Evolutionary conservation across 139 green algal genomes (phyloP), one percentile per base, ranked within the genome.

Genomic region (Deuterostichococcus epilithicus): DNA sequence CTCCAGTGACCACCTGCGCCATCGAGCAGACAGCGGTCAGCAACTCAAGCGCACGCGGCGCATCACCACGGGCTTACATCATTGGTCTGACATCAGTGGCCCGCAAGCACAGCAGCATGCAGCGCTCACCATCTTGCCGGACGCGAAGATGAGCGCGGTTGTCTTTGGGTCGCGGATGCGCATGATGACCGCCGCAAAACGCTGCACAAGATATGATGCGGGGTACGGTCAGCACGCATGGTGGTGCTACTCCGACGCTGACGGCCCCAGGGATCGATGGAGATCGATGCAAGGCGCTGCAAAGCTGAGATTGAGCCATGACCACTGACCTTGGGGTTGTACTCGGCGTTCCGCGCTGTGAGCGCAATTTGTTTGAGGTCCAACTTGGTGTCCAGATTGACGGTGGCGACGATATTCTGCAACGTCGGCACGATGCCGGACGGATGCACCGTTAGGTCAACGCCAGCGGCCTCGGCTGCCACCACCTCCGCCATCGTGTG

Each of bases 151-250:
- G n/a, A 99, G 86, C 5, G 96, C 96, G 0, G 96, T 99, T 4
- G 92, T 98, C 83, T 99, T 99, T 44, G 96, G 96, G 44, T 99
- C 94, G 5, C 94, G 83, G 68, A 99, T 99, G 58, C 96, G 90
- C 91, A 99, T 98, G 85, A 99, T 99, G 32, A 98, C 96, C 0
- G 96, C 96, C 8, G 96, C 95, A 82, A 99, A 99, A 74, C 96
- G 92, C 93, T 97, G 90, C 63, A 70, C 26, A n/a, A 70, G 38
- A 28, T 10, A 63, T 63, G n/a, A n/a, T n/a, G n/a, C n/a, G n/a
- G n/a, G n/a, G n/a, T n/a, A n/a, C n/a, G n/a, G n/a, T n/a, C n/a
- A n/a, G n/a, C n/a, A n/a, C n/a, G n/a, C n/a, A n/a, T n/a, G n/a
- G n/a, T n/a, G n/a, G n/a, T n/a, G n/a, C n/a, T n/a, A n/a, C n/a